Conservation (phyloP, 768 basidiomycete genomes). For the Tricholoma matsutake region DNA sequence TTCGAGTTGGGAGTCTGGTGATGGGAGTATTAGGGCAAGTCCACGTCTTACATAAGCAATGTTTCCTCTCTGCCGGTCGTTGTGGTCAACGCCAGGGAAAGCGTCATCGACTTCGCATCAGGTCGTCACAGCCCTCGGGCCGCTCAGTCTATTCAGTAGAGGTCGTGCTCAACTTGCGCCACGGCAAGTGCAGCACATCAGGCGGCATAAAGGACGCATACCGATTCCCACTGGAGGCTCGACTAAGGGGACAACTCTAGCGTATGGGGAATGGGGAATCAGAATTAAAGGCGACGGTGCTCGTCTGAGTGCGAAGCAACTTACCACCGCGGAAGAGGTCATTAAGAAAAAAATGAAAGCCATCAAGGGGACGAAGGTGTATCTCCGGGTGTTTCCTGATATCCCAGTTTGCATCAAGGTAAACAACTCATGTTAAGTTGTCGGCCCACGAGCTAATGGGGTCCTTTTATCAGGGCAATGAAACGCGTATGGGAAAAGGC, state of each 20-base stretch:
- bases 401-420: slow-evolving; percentile 98
- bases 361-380: slow-evolving; percentile 86
- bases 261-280: slow-evolving; percentile 91
- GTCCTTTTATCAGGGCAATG: slow-evolving; percentile 72
- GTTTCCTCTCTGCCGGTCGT: slow-evolving; percentile 41
- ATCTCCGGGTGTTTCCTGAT: slow-evolving; percentile 90
- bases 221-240: slow-evolving; percentile 89
- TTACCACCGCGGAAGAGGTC: slow-evolving; percentile 82
- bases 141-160: slow-evolving; percentile 39
- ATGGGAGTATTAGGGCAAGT: slow-evolving; percentile 4
- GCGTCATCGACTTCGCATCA: slow-evolving; percentile 18
- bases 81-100: slow-evolving; percentile 17
- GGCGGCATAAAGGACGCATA: slow-evolving; percentile 87
- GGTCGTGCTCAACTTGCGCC: slow-evolving; percentile 75
- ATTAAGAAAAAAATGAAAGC: slow-evolving; percentile 87
- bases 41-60: slow-evolving; percentile 27
- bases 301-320: slow-evolving; percentile 85
- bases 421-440: slow-evolving; percentile 12
- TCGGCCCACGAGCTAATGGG: background rate
- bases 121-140: slow-evolving; percentile 26
- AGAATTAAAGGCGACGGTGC: slow-evolving; percentile 80
- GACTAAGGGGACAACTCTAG: slow-evolving; percentile 88
- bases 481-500: slow-evolving; percentile 99
- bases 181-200: slow-evolving; percentile 75
- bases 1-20: background rate